These are phyloP conservation scores for Vickermania spadyakhi DNA, from an alignment of 208 protist genomes.

Conservation along the genomic window DNA sequence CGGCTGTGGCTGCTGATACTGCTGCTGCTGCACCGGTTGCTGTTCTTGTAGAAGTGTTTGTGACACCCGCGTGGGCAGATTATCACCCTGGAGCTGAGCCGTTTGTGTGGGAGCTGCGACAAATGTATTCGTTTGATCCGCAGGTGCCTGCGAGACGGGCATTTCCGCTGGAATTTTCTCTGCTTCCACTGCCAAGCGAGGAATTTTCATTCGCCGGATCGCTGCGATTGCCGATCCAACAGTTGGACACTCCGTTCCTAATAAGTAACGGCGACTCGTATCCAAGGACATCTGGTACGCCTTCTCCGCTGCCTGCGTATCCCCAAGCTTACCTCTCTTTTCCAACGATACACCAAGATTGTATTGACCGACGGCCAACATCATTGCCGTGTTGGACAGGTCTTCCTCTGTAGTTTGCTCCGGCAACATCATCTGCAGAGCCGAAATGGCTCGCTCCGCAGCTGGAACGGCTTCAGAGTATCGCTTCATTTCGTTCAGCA, in stretches of 20 bases:
- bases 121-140: no score
- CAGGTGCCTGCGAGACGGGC: no score
- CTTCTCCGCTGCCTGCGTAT: slow-evolving; percentile 24
- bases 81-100: no score
- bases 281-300: slow-evolving; percentile 49
- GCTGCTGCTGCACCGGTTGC: no score
- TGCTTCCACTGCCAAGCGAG: not conserved
- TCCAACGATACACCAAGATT: slow-evolving; percentile 82
- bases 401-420: slow-evolving; percentile 27
- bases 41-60: no score
- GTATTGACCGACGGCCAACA: slow-evolving; percentile 77
- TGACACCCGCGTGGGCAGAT: no score
- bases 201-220: slow-evolving; percentile 32
- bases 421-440: slow-evolving; percentile 44
- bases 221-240: slow-evolving; percentile 53
- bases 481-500: slow-evolving; percentile 59
- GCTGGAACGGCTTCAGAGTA: slow-evolving; percentile 69
- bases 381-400: slow-evolving; percentile 29
- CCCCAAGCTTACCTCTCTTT: slow-evolving; percentile 21
- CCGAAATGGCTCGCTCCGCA: slow-evolving; percentile 49
- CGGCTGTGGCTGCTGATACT: no score
- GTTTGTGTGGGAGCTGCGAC: no score
- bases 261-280: slow-evolving; percentile 38
- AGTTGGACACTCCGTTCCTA: slow-evolving; percentile 42
- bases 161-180: not conserved